Evolutionary conservation across 2,329 filamentous ascomycete species (phyloP), one percentile per base, ranked within the genome.

Genomic region (Venturia carpophila): DNA sequence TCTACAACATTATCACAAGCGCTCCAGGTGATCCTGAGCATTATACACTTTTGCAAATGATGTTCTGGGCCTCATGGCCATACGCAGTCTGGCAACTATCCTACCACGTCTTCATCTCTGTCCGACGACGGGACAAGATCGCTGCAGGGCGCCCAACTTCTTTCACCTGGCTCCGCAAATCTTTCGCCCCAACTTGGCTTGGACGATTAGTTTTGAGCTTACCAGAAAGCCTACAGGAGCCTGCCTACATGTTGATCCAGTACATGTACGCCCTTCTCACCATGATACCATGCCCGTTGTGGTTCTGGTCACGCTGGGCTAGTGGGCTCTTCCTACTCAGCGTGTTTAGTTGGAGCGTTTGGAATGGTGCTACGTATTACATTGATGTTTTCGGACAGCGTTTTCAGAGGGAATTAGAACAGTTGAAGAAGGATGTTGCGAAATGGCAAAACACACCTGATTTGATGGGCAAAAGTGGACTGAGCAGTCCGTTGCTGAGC

Each of bases 361-460:
- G 97, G 79, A 99, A 99, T 71, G 94, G 94, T 41, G 91, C 94
- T 21, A 97, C 92, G 0, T 99, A 90, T 76, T 99, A 99, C 77
- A 97, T 99, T 72, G 94, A 99, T 71, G 91, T 97, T 1, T 99
- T 97, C 74, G 94, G 95, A 64, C 96, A 90, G 71, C 86, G 92
- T 2, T 97, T 99, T 81, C 91, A 99, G 79, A 96, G 93, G 73
- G 94, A 99, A 75, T 82, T 99, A 15, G 92, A 99, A 74, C 84
- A 88, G 63, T 84, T 99, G 78, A 92, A 89, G 77, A 85, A 85
- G 65, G 94, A 99, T 72, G 92, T 99, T 10, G 84, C 87, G 58
- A 93, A 91, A 74, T 95, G 91, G 91, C 92, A 96, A 75, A 70
- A 78, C 69, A 76, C 74, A 24, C 77, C 80, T 3, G 74, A 66